A percentile compares a stretch with the other conserved stretches of the same genome.
Evolutionary conservation across 768 basidiomycete species (phyloP).

Genomic region (Tephrocybe sp.): DNA sequence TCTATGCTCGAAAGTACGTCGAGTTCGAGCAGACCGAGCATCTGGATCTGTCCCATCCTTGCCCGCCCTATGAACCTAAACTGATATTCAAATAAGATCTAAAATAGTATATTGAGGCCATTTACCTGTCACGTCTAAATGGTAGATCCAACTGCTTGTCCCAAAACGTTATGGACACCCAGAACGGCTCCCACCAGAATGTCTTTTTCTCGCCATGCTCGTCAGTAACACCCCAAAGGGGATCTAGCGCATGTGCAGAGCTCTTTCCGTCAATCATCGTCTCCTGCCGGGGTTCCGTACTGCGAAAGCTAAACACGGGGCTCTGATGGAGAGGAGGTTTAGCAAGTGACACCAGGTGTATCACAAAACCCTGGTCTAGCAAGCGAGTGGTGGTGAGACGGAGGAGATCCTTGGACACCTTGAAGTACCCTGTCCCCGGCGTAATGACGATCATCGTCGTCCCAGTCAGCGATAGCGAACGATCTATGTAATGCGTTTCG

Average conservation of each 20-base stretch:
- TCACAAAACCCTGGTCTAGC: slow-evolving; percentile 88
- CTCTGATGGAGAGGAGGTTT: slow-evolving; percentile 93
- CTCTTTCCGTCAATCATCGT: slow-evolving; percentile 39
- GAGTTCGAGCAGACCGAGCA: slow-evolving; percentile 89
- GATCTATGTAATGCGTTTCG: slow-evolving; percentile 94
- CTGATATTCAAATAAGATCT: neutral
- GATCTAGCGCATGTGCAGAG: slow-evolving; percentile 55
- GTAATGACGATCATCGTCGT: slow-evolving; percentile 82
- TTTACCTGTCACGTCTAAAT: slow-evolving; percentile 73
- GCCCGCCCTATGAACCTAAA: slow-evolving; percentile 87
- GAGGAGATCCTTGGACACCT: slow-evolving; percentile 86
- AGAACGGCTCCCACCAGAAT: slow-evolving; percentile 92
- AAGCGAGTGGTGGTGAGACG: slow-evolving; percentile 91
- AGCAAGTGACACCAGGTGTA: slow-evolving; percentile 85
- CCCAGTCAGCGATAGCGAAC: slow-evolving; percentile 89
- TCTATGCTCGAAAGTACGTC: slow-evolving; percentile 89
- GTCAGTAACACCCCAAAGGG: slow-evolving; percentile 73
- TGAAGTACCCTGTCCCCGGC: slow-evolving; percentile 92
- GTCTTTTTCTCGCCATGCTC: slow-evolving; percentile 46
- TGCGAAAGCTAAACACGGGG: slow-evolving; percentile 88
- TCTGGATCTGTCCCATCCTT: slow-evolving; percentile 97
- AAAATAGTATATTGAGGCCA: too few species aligned
- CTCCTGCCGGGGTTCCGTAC: slow-evolving; percentile 56
- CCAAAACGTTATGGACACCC: slow-evolving; percentile 83
- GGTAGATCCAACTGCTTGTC: slow-evolving; percentile 86